These are phyloP conservation scores for Trichosanthes cucumerina DNA, from an alignment of 306 rosid species.

Conservation along the genomic window DNA sequence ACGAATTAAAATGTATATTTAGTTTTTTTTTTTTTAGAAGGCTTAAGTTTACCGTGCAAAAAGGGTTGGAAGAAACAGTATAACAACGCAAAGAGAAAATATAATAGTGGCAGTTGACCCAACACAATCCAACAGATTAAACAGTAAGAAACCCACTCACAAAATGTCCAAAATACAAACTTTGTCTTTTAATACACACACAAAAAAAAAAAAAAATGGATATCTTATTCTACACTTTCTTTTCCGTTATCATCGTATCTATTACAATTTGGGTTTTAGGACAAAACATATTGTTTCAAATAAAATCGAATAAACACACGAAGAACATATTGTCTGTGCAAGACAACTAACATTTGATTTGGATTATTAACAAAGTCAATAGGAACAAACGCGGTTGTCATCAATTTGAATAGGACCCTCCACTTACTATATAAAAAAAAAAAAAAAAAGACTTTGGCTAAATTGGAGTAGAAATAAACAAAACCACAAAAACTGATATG, in stretches of 20 bases:
- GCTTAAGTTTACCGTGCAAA: no score
- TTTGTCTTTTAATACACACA: background rate
- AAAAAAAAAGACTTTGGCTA: background rate
- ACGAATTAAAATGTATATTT: no score
- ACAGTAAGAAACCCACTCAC: background rate
- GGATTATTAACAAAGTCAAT: background rate
- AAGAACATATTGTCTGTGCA: background rate
- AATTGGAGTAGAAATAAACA: background rate
- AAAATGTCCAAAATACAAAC: background rate
- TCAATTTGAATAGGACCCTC: constrained; percentile 5
- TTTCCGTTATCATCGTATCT: background rate
- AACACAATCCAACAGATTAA: background rate
- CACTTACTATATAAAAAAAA: background rate
- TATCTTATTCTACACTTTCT: background rate
- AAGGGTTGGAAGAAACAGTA: no score
- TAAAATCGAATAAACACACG: background rate
- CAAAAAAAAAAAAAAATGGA: background rate
- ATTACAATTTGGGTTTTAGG: background rate
- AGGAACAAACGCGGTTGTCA: constrained; percentile 6
- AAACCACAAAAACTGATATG: background rate
- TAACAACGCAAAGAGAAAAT: background rate
- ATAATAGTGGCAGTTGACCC: background rate
- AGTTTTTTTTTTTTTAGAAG: no score
- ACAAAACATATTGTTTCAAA: background rate
- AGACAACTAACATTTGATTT: background rate